A percentile compares a stretch with the other conserved stretches of the same genome.
These are phyloP conservation scores for Eutypa lata DNA, from an alignment of 2,329 filamentous ascomycete species.

Conservation along the genomic window DNA sequence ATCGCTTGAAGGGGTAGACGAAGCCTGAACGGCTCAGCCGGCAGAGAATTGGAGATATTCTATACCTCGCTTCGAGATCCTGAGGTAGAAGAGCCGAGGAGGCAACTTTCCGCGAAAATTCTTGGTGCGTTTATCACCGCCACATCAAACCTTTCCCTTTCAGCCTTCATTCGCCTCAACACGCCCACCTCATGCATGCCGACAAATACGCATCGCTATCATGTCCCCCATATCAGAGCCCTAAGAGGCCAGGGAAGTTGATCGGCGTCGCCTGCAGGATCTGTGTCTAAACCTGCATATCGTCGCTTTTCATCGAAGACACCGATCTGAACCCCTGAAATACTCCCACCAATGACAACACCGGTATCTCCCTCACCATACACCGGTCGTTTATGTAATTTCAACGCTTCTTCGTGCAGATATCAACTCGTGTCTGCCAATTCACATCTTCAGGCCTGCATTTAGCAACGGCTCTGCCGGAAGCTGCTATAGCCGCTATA, in stretches of 20 bases:
- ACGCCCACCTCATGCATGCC: background rate
- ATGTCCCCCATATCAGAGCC: background rate
- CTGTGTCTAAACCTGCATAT: background rate
- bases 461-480: background rate
- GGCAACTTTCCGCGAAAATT: background rate
- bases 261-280: background rate
- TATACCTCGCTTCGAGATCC: background rate
- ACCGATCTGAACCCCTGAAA: background rate
- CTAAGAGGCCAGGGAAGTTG: background rate
- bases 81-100: background rate
- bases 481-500: background rate
- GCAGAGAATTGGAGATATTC: background rate
- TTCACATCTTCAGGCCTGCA: background rate
- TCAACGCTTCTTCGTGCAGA: background rate
- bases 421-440: background rate
- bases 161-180: background rate
- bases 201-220: background rate
- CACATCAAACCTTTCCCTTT: background rate
- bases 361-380: background rate
- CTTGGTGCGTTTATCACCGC: background rate
- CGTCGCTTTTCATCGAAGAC: background rate
- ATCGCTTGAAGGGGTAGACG: background rate
- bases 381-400: background rate
- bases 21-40: background rate
- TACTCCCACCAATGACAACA: background rate